phyloP scores from a whole-genome alignment of 2,329 filamentous ascomycete species.

The Endoconidiophora laricicola region DNA sequence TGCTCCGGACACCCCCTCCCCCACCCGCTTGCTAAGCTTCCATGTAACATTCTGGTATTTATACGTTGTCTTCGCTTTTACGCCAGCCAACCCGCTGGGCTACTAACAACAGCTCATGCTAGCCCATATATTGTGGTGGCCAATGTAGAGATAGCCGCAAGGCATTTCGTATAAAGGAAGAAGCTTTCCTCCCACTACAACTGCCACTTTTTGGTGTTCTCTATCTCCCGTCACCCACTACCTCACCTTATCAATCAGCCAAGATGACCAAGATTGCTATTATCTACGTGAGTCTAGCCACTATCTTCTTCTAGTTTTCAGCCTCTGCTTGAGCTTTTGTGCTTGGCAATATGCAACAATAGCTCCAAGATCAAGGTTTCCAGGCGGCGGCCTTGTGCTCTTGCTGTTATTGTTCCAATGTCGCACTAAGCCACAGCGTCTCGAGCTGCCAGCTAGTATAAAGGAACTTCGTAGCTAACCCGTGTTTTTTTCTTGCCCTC shows the following conservation, averaged over 20 bases:
- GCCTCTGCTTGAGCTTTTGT: neutral
- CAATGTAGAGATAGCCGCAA: too few species aligned
- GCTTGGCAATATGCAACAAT: too few species aligned
- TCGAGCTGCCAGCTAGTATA: neutral
- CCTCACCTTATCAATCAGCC: neutral
- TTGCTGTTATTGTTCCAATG: neutral
- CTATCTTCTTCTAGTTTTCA: neutral
- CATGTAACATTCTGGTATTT: too few species aligned
- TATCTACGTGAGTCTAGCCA: slow-evolving; percentile 51
- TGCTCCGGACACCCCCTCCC: too few species aligned
- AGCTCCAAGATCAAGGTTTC: too few species aligned
- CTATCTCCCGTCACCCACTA: neutral
- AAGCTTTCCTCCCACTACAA: too few species aligned
- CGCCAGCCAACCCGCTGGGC: too few species aligned
- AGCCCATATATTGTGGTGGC: too few species aligned
- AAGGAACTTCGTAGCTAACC: neutral
- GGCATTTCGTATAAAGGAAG: too few species aligned
- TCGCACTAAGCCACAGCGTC: neutral
- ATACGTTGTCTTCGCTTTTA: too few species aligned
- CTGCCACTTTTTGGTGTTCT: neutral
- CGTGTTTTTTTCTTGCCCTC: neutral
- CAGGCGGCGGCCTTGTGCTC: neutral
- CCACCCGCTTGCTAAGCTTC: too few species aligned
- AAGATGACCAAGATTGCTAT: slow-evolving; percentile 82
- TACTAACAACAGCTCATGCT: too few species aligned